These are phyloP conservation scores for Pestalotiopsis sp. DNA, from an alignment of 2,329 filamentous ascomycete species.

Conservation along the genomic window DNA sequence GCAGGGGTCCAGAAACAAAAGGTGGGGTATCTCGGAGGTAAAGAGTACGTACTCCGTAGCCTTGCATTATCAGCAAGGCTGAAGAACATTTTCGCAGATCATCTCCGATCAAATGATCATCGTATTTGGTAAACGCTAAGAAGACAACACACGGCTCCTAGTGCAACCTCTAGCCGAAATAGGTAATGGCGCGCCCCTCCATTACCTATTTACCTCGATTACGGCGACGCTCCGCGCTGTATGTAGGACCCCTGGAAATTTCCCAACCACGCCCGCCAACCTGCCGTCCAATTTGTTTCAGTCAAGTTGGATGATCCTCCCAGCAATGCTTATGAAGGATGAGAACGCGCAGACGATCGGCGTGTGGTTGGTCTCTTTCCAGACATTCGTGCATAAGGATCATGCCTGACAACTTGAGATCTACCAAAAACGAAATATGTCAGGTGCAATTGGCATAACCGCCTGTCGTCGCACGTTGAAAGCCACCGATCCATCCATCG, in stretches of 20 bases:
- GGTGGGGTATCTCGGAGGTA: neutral
- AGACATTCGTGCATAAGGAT: neutral
- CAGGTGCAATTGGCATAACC: conserved; percentile 1
- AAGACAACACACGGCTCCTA: neutral
- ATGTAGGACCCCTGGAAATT: neutral
- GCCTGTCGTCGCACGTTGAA: neutral
- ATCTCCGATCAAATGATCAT: neutral
- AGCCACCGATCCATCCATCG: neutral
- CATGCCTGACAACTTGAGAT: neutral
- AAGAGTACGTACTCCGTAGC: neutral
- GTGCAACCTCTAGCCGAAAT: neutral
- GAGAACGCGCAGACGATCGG: neutral
- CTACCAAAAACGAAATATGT: neutral
- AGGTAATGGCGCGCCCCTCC: neutral
- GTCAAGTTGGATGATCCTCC: neutral
- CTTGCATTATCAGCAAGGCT: conserved; percentile 12
- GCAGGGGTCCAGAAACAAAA: neutral
- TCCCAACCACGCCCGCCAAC: neutral
- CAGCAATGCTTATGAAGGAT: neutral
- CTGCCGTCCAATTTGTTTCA: neutral
- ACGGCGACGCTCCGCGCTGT: neutral
- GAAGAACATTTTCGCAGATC: neutral
- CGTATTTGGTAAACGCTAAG: neutral
- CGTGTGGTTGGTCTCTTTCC: neutral
- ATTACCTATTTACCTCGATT: neutral